A percentile compares a stretch with the other conserved stretches of the same genome.
These are phyloP conservation scores for Auriscalpium orientale DNA, from an alignment of 768 basidiomycete species.

Conservation along the genomic window DNA sequence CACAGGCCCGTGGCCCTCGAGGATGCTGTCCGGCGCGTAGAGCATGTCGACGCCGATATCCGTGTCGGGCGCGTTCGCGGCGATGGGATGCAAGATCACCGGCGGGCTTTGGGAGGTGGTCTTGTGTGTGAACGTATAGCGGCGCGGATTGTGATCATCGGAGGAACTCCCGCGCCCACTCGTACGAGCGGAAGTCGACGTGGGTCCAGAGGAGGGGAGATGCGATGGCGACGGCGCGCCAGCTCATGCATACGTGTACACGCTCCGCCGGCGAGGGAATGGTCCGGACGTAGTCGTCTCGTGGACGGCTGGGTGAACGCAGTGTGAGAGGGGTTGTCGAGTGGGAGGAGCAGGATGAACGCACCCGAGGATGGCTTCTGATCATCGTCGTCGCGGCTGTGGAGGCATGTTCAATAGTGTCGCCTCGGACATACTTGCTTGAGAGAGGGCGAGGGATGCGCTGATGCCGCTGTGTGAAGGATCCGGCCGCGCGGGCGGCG, in stretches of 20 bases:
- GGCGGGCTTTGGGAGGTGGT: neutral
- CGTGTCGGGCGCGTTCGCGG: neutral
- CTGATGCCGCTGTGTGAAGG: too few relatives aligned
- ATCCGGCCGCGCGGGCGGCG: too few relatives aligned
- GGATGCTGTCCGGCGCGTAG: conserved; percentile 5
- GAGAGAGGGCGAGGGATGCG: too few relatives aligned
- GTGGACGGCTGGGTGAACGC: too few relatives aligned
- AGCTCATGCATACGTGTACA: neutral
- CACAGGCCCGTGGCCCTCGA: conserved; percentile 7
- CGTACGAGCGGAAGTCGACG: neutral
- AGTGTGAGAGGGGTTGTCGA: too few relatives aligned
- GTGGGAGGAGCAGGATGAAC: too few relatives aligned
- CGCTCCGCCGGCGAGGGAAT: too few relatives aligned
- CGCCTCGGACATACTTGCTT: too few relatives aligned
- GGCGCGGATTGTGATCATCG: neutral
- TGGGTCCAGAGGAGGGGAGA: neutral
- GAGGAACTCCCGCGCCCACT: neutral
- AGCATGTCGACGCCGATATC: conserved; percentile 6
- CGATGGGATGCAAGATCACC: neutral
- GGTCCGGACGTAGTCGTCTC: too few relatives aligned
- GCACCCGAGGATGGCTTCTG: too few relatives aligned
- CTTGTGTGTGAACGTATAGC: neutral
- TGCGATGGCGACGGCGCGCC: neutral
- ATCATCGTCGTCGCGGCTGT: too few relatives aligned
- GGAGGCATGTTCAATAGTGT: too few relatives aligned